Evolutionary conservation across 805 yeast genomes (phyloP), one percentile per base, ranked within the genome.

Genomic region (Myxozyma sirexii): DNA sequence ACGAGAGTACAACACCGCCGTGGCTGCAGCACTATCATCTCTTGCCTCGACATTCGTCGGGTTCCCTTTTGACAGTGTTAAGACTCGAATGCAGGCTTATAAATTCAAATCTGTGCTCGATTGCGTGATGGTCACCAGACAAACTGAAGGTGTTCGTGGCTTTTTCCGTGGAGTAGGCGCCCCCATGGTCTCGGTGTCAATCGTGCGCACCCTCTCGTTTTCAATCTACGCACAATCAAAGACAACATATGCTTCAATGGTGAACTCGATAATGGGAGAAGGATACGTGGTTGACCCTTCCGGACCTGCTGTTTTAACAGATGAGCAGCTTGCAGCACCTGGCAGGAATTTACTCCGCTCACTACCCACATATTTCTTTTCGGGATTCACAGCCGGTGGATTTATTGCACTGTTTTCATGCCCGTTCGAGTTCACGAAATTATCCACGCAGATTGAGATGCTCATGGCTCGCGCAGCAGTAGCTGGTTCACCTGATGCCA

Each of bases 71-170:
- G 97, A 90, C 70, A 86, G 94, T n/a, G 78, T 90, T 60, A 90
- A 90, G 72, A 90, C 96, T 0, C 77, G 96, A 60, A 85, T 88
- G 84, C 97, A 90, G 71, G 87, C 96, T 0, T 86, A 88, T 64
- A 78, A 80, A 55, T 89, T 83, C 74, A 75, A 75, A 15, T 79
- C 82, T 52, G 79, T 85, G 27, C 71, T 77, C 53, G 83, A 82
- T 56, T 88, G 96, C 69, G 75, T 86, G 19, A 68, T 69, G 37
- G 74, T 79, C 46, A 85, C 96, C 0, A 75, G 82, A 29, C 67
- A 70, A 6, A 71, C 76, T 8, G 96, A 88, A 68, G 96, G 96
- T 0, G 39, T 84, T 4, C 63, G 72, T 5, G 94, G 93, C 12
- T 81, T 90, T 60, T 90, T 85, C 70, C 75, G 96, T 60, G 97